Base-by-base conservation (phyloP, 371 early-diverging fungal genomes). In the Apophysomyces sp. region DNA sequence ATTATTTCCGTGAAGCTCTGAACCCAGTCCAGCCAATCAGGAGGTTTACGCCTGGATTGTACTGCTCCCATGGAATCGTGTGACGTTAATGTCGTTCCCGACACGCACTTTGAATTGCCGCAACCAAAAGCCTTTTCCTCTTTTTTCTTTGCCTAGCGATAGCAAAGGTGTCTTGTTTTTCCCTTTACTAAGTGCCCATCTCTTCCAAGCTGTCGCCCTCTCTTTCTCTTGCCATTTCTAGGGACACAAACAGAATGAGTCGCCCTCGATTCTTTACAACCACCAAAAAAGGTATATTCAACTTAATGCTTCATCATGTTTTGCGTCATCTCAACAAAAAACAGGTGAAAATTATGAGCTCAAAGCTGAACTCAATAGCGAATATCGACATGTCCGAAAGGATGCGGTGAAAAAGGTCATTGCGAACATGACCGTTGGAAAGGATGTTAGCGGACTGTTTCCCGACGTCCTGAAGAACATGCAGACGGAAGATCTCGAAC, bases 401-500 rank as follows among this genome's bases (percentile, higher is more conserved):
- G 99, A 98, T 77, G 95, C 97, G 0, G 97, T 99, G 36, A 96
- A 97, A 65, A 92, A 94, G 69, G 97, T 99, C 59, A 96, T 98
- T 75, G 96, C 94, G 66, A 86, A 86, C 65, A 93, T 93, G 93
- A 93, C 94, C 0, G 90, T 93, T 15, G 94, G 94, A 65, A 93
- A 93, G 72, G 94, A 93, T 67, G 91, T 93, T 62, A 89, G 90
- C 62, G 83, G 87, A 3, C 72, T 93, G 39, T 93, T 91, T 72
- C 98, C 98, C 32, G 98, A 99, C 67, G 98, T 99, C 8, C 85
- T 99, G 29, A 97, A 97, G 84, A 96, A 96, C 83, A 99, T 99
- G 98, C 97, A 98, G 74, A 99, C 98, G 1, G 98, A 97, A 61
- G 98, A 97, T 75, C 73, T 99, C 59, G 82, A 79, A 68, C 65